Percentiles rank a stretch among this genome's conserved stretches.
Conservation (phyloP, 1,284 basidiomycete genomes). For the Marasmius oreades region DNA sequence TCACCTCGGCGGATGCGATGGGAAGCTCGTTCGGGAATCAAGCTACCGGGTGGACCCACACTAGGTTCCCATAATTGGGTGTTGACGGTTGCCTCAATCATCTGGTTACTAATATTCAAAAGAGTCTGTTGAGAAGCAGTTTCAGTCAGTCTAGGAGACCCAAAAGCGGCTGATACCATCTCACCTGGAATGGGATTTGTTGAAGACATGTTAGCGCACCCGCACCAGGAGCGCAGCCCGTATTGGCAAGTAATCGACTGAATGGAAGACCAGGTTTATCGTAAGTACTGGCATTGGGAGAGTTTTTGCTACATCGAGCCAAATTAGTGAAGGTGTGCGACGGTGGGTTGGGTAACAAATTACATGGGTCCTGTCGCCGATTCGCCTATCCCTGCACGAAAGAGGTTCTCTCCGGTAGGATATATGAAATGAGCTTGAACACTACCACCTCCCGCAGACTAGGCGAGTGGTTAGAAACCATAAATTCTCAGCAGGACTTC, state of each 20-base stretch:
- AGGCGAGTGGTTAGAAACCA: neutral
- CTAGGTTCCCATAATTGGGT: conserved; percentile 56
- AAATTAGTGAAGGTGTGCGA: neutral
- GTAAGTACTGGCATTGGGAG: conserved; percentile 47
- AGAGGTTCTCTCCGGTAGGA: conserved; percentile 35
- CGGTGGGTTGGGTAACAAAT: conserved; percentile 18
- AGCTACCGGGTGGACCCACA: conserved; percentile 49
- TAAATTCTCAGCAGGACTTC: neutral
- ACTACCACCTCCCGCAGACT: conserved; percentile 60
- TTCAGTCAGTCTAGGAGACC: neutral
- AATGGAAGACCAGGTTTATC: conserved; percentile 56
- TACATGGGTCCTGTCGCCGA: conserved; percentile 56
- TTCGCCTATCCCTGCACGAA: conserved; percentile 54
- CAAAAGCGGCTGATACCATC: conserved; percentile 1
- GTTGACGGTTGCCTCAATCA: conserved; percentile 46
- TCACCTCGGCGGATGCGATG: conserved; percentile 42
- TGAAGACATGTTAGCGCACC: conserved; percentile 46
- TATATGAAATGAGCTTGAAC: conserved; percentile 49
- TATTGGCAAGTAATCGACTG: conserved; percentile 39
- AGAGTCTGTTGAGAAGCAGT: conserved; percentile 32
- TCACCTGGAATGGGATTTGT: conserved; percentile 44
- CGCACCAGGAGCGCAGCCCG: conserved; percentile 41
- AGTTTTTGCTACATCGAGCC: conserved; percentile 42
- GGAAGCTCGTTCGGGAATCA: conserved; percentile 47
- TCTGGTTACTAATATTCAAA: conserved; percentile 41